These are phyloP conservation scores for Penicillium sp. DNA, from an alignment of 2,329 filamentous ascomycete species.

Conservation along the genomic window DNA sequence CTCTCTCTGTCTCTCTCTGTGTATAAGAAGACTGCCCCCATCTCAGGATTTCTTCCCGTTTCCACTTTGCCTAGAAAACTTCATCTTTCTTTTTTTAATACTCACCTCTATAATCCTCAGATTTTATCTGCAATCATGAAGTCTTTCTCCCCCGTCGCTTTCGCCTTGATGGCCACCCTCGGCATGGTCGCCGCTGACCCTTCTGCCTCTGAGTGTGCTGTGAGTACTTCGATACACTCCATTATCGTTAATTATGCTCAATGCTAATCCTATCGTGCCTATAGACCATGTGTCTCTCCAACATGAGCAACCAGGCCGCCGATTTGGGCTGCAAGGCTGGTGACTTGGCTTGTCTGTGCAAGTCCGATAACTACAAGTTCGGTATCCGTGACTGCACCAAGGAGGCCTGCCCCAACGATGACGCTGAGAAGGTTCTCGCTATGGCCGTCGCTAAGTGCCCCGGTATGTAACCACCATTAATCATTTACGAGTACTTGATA, in stretches of 20 bases:
- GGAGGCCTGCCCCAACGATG: constrained; percentile 43
- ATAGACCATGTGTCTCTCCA: constrained; percentile 46
- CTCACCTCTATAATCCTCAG: not conserved
- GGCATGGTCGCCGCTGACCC: constrained; percentile 27
- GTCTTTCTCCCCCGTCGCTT: constrained; percentile 28
- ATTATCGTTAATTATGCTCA: not conserved
- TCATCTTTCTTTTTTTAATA: not conserved
- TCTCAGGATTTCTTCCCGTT: not conserved
- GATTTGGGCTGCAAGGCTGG: constrained; percentile 40
- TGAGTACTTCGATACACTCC: constrained; percentile 16
- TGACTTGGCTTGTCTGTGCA: constrained; percentile 44
- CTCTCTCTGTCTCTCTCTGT: not conserved
- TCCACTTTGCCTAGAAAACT: not conserved
- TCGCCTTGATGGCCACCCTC: constrained; percentile 31
- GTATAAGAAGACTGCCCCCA: constrained; percentile 19
- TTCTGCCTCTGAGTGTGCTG: constrained; percentile 32
- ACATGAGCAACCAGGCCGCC: constrained; percentile 43
- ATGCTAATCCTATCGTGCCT: not conserved
- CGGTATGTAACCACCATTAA: constrained; percentile 14
- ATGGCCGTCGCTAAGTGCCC: constrained; percentile 39
- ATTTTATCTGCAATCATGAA: constrained; percentile 26
- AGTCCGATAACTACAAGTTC: constrained; percentile 40
- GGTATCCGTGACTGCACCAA: constrained; percentile 49
- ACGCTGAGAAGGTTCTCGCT: constrained; percentile 32
- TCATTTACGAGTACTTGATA: not conserved